Conservation (phyloP, 306 rosid species). For the Begonia fuchsioides region DNA sequence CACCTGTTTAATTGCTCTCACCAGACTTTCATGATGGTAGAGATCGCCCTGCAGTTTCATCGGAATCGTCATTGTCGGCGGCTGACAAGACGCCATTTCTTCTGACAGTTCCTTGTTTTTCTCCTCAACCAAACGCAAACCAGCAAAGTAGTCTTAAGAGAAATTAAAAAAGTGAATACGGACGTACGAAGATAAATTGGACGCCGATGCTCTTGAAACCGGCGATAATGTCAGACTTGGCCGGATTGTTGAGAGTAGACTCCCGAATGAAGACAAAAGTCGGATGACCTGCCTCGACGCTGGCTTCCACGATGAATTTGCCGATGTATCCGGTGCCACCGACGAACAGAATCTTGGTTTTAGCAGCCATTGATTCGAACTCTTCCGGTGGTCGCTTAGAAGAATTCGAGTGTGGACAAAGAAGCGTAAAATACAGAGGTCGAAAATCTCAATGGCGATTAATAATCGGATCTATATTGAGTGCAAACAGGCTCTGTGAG, state of each 20-base stretch:
- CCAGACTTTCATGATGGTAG: constrained; percentile 16
- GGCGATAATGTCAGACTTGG: constrained; percentile 14
- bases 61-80: too few relatives aligned
- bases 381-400: too few relatives aligned
- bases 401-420: too few relatives aligned
- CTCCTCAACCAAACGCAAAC: too few relatives aligned
- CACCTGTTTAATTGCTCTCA: constrained; percentile 24
- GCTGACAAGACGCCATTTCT: too few relatives aligned
- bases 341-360: constrained; percentile 21
- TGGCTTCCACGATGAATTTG: constrained; percentile 23
- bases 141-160: too few relatives aligned
- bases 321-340: constrained; percentile 28
- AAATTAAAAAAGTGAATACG: neutral
- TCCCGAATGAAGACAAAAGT: constrained; percentile 19
- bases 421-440: too few relatives aligned
- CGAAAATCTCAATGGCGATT: too few relatives aligned
- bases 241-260: constrained; percentile 11
- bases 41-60: constrained; percentile 18
- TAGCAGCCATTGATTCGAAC: constrained; percentile 2
- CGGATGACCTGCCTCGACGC: constrained; percentile 24
- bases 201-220: constrained; percentile 16
- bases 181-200: constrained; percentile 8
- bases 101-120: too few relatives aligned
- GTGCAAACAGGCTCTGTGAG: too few relatives aligned
- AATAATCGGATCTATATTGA: too few relatives aligned